Conservation (phyloP, 306 rosid species). For the Hippophae tibetana region DNA sequence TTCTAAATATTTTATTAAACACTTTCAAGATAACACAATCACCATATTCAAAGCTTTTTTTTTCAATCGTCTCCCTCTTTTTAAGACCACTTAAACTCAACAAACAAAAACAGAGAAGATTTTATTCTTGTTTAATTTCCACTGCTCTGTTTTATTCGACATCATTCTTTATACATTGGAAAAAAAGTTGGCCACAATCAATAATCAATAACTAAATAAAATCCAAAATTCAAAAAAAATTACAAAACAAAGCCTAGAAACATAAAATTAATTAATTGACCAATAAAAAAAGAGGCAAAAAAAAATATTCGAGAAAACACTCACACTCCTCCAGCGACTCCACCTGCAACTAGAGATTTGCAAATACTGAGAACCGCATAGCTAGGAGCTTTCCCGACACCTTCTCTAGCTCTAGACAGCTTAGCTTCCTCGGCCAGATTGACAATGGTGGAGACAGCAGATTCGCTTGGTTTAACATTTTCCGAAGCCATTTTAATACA, state of each 20-base stretch:
- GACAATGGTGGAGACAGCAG: constrained; percentile 74
- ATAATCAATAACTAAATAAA: no score
- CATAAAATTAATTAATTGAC: background rate
- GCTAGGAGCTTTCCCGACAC: constrained; percentile 61
- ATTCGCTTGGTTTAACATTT: constrained; percentile 72
- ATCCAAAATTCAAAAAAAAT: no score
- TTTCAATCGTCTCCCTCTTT: no score
- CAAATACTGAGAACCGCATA: constrained; percentile 57
- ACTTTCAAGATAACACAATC: no score
- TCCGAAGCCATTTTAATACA: constrained; percentile 68
- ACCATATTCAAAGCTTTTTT: no score
- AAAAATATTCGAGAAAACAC: constrained; percentile 28
- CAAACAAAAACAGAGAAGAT: no score
- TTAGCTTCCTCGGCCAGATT: constrained; percentile 90
- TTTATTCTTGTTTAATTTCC: no score
- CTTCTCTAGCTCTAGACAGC: constrained; percentile 84
- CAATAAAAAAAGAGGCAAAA: background rate
- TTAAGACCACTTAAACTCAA: no score
- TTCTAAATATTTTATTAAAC: no score
- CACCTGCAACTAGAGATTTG: constrained; percentile 92
- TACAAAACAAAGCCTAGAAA: background rate
- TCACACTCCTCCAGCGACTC: constrained; percentile 99
- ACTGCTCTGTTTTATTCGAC: no score
- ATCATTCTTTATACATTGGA: no score
- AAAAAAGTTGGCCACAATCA: no score